Evolutionary conservation across 108 stramenopile genomes (phyloP).

Genomic region (Stephanodiscus minutulus): DNA sequence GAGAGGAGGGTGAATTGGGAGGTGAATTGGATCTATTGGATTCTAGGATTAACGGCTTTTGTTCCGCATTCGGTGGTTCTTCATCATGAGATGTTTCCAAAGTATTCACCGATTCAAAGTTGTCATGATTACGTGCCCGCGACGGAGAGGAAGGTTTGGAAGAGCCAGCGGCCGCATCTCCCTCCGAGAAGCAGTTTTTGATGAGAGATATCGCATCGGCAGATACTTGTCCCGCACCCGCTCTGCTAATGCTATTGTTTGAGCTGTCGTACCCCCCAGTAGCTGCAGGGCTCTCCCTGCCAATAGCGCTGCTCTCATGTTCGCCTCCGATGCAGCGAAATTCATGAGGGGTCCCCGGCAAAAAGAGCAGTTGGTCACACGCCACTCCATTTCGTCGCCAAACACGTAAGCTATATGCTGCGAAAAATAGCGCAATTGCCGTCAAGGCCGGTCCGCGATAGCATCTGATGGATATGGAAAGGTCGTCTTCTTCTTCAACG

Average conservation of each 20-base stretch:
- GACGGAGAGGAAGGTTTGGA: constrained; percentile 2
- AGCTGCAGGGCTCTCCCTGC: background rate
- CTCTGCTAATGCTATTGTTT: background rate
- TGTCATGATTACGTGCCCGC: background rate
- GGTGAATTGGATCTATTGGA: background rate
- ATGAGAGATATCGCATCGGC: background rate
- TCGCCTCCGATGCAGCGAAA: constrained; percentile 22
- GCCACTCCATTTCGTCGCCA: constrained; percentile 90
- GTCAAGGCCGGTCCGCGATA: constrained; percentile 75
- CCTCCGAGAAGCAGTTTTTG: constrained; percentile 23
- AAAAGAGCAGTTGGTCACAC: constrained; percentile 85
- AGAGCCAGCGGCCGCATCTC: constrained; percentile 44
- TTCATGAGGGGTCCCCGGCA: constrained; percentile 81
- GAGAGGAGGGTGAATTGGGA: constrained; percentile 13
- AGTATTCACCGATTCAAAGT: constrained; percentile 1
- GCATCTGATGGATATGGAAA: constrained; percentile 44
- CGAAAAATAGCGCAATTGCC: constrained; percentile 78
- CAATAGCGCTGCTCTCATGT: background rate
- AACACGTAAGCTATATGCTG: constrained; percentile 74
- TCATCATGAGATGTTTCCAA: background rate
- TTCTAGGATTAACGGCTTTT: constrained; percentile 12
- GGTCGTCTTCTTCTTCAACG: constrained; percentile 40
- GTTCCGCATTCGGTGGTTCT: constrained; percentile 4
- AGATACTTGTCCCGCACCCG: background rate
- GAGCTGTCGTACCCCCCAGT: constrained; percentile 1